Evolutionary conservation across 345 rosid species (phyloP).

Genomic region (Microthlaspi erraticum): DNA sequence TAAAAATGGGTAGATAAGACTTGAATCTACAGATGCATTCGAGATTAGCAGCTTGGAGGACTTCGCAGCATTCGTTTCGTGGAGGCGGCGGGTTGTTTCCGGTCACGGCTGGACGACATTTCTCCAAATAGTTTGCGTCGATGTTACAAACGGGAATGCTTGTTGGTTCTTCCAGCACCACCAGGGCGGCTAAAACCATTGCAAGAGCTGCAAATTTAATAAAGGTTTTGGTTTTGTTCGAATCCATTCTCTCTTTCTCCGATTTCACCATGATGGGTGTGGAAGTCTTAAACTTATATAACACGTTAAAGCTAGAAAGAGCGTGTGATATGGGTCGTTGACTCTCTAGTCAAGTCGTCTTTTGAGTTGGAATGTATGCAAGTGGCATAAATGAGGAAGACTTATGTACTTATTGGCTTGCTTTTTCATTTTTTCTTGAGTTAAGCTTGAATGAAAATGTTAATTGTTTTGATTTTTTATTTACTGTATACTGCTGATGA

Average conservation of each 20-base stretch:
- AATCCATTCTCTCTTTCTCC: constrained; percentile 17
- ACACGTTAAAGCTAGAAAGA: neutral
- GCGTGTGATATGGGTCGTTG: constrained; percentile 23
- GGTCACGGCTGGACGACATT: constrained; percentile 54
- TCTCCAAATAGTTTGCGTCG: constrained; percentile 40
- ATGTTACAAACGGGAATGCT: constrained; percentile 47
- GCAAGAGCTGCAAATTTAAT: constrained; percentile 30
- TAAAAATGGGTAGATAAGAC: constrained; percentile 49
- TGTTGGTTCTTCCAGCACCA: constrained; percentile 31
- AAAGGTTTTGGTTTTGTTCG: constrained; percentile 26
- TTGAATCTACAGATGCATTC: constrained; percentile 56
- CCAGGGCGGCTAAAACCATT: constrained; percentile 21
- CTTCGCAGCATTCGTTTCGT: constrained; percentile 47
- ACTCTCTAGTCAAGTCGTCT: constrained; percentile 26
- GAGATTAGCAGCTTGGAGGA: constrained; percentile 46
- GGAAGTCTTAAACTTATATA: neutral
- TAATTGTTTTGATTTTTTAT: too few species aligned
- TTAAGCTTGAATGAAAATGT: neutral
- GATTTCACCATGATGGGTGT: too few species aligned
- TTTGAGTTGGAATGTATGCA: too few species aligned
- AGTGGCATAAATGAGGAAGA: neutral
- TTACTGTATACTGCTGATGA: too few species aligned
- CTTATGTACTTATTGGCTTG: neutral
- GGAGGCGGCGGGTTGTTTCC: constrained; percentile 57
- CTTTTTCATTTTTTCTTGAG: neutral